phyloP scores from a whole-genome alignment of 2,329 filamentous ascomycete species.

The Delphinella strobiligena region DNA sequence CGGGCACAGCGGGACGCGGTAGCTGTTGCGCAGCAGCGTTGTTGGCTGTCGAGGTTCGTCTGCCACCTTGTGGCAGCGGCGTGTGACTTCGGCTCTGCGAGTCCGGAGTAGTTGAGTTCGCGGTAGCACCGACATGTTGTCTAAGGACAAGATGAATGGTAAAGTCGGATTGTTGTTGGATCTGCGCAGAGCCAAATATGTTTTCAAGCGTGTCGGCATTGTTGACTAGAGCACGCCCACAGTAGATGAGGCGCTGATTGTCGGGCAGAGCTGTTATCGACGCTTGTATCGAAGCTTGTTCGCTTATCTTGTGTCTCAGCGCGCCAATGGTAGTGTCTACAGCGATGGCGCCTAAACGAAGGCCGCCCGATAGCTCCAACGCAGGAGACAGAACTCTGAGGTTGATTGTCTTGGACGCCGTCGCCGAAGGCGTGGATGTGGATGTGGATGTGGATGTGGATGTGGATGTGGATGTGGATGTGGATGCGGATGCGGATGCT shows the following conservation, averaged over 20 bases:
- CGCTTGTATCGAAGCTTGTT: no score
- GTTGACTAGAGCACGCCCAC: constrained; percentile 40
- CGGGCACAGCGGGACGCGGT: no score
- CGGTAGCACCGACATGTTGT: not conserved
- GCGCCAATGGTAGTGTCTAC: constrained; percentile 34
- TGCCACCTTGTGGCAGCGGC: constrained; percentile 1
- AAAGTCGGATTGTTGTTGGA: constrained; percentile 27
- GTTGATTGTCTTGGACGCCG: constrained; percentile 1
- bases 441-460: no score
- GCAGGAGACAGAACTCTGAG: constrained; percentile 10
- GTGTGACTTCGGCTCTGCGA: constrained; percentile 1
- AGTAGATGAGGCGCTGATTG: constrained; percentile 46
- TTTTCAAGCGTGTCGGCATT: constrained; percentile 36
- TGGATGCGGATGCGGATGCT: no score
- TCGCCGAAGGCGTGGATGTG: constrained; percentile 1
- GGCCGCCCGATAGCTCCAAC: constrained; percentile 3
- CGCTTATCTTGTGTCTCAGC: constrained; percentile 41
- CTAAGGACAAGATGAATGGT: constrained; percentile 20
- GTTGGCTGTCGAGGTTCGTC: no score
- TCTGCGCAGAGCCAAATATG: constrained; percentile 39
- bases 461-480: no score
- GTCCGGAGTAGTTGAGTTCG: not conserved
- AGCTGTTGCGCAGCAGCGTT: no score
- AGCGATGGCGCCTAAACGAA: constrained; percentile 12
- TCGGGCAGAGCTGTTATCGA: constrained; percentile 30